Base-by-base conservation (phyloP, 495 filamentous ascomycete genomes). In the Aspergillus avenaceus region DNA sequence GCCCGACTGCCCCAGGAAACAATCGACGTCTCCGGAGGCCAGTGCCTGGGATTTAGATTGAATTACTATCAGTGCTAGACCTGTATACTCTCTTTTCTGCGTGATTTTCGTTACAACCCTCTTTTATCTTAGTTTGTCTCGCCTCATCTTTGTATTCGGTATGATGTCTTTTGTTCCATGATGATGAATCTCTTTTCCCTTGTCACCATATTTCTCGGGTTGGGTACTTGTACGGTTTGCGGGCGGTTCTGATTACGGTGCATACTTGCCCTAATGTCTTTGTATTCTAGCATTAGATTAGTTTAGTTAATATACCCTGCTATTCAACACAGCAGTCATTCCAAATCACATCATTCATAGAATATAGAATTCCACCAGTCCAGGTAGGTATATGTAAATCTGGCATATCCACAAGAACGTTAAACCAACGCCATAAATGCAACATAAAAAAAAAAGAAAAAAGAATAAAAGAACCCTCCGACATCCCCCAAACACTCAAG, bases 21-120 rank as follows among this genome's bases (percentile, higher is more conserved):
- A 23, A n/a, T 66, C 67, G 8, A 59, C 65, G 25, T 63, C 65
- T 12, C 61, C 60, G 31, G 56, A 64, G 18, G 52, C 58, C 49
- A 57, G 32, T 52, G 59, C 63, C 25, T 70, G 63, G 64, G 64
- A 66, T 28, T 49, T 70, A 36, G 63, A 69, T 49, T 67, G 60
- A 25, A 38, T 31, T 28, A 7, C 14, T 14, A 5, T 45, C 42
- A 18, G 13, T 36, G n/a, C 14, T 58, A 66, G 59, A 42, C 21
- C 12, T 22, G 5, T 42, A 8, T 19, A 27, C 19, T 24, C 27
- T 6, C n/a, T 38, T 36, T 26, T 18, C 38, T 19, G 36, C 18
- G 1, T 4, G 38, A 45, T 24, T 31, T 16, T 42, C 14, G 7
- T 26, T 42, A 23, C n/a, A 26, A 22, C 41, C 5, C 27, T 31